Evolutionary conservation across 345 rosid species (phyloP).

Genomic region (Zanthoxylum bungeanum): DNA sequence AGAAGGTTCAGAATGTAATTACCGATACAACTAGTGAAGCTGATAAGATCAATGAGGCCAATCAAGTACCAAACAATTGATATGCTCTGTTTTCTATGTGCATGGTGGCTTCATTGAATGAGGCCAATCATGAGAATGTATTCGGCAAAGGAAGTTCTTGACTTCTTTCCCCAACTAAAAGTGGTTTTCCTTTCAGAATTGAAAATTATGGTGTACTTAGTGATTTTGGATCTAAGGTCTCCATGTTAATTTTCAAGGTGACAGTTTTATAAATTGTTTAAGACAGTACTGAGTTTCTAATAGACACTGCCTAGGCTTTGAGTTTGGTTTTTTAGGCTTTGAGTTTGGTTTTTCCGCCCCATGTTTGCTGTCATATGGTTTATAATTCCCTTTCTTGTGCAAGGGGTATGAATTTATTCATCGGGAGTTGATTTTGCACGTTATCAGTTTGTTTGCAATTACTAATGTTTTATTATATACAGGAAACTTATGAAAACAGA

Average conservation of each 20-base stretch:
- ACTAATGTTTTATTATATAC: not conserved
- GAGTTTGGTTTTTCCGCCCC: not conserved
- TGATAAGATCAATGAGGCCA: conserved; percentile 18
- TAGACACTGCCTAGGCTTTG: not conserved
- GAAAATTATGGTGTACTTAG: conserved; percentile 18
- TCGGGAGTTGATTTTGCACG: not conserved
- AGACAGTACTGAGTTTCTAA: not conserved
- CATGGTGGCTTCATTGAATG: not conserved
- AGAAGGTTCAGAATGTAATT: conserved; percentile 29
- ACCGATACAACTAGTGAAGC: conserved; percentile 18
- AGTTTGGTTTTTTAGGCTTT: not conserved
- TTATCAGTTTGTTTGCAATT: not conserved
- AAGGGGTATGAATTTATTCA: not conserved
- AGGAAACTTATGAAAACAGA: not conserved
- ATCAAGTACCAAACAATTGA: conserved; percentile 22
- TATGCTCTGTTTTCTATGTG: not conserved
- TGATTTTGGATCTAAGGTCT: conserved; percentile 15
- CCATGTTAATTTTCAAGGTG: conserved; percentile 1
- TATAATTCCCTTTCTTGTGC: not conserved
- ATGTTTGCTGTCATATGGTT: not conserved
- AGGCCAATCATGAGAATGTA: not conserved
- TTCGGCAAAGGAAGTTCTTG: conserved; percentile 1
- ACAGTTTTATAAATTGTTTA: not conserved
- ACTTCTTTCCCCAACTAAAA: conserved; percentile 9
- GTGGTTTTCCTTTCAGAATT: conserved; percentile 1